These are phyloP conservation scores for Dactylellina drechsleri DNA, from an alignment of 2,329 filamentous ascomycete genomes.

Conservation along the genomic window DNA sequence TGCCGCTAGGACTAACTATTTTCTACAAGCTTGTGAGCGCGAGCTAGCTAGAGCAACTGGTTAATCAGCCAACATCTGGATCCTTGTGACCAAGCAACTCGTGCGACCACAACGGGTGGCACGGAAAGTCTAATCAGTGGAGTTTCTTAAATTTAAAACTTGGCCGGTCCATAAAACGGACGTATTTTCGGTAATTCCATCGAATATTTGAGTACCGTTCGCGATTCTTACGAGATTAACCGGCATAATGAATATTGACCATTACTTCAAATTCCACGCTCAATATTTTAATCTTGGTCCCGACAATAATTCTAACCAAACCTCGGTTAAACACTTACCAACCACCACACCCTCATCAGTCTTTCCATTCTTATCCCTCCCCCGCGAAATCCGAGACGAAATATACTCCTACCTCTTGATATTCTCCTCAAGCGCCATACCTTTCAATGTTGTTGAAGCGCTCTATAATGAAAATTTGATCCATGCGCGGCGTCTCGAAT, in stretches of 20 bases:
- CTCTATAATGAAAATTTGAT: background rate
- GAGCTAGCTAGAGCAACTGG: no score
- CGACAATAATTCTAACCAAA: no score
- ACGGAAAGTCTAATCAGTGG: background rate
- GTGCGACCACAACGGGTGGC: background rate
- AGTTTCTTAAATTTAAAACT: background rate
- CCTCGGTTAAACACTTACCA: background rate
- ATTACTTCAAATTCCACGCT: background rate
- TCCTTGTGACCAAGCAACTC: background rate
- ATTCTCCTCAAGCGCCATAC: background rate
- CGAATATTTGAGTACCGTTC: background rate
- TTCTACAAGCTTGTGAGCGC: no score
- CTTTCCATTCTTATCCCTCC: background rate
- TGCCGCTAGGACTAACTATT: no score
- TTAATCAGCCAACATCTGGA: background rate
- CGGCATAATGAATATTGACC: background rate
- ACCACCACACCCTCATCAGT: background rate
- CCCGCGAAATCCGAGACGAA: slow-evolving; percentile 16
- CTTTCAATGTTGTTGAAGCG: background rate
- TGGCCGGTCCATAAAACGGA: background rate
- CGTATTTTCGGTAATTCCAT: background rate
- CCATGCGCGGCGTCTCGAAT: background rate
- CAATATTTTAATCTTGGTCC: background rate
- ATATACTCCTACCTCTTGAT: slow-evolving; percentile 18
- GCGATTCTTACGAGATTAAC: background rate